Evolutionary conservation across 768 basidiomycete genomes (phyloP), one percentile per base, ranked within the genome.

Genomic region (Pholiota microspora): DNA sequence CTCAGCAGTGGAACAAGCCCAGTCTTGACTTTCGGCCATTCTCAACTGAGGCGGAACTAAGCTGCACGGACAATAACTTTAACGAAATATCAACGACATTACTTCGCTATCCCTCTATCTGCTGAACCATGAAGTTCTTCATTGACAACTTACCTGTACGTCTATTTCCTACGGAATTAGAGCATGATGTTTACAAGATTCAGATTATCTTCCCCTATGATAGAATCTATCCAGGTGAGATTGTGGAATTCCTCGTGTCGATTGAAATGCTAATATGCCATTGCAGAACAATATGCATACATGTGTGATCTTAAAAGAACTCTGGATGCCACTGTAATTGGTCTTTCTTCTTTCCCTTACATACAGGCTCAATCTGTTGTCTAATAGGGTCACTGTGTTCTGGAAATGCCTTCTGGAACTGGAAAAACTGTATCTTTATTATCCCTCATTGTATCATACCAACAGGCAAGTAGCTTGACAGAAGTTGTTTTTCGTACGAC

Each of bases 361-460:
- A 35, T 45, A 38, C 18, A 24, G 3, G 18, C 36, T 23, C 48
- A 25, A 40, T 35, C 45, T 34, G 44, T 55, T 24, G 27, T 16
- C 51, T 36, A 62, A 32, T 65, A 98, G 94, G 97, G 97, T 47
- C 97, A 99, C 62, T 98, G 97, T 69, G 93, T 98, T n/a, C 81
- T 99, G 32, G 97, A 99, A 76, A 99, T 99, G 97, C 97, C 97
- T 58, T 98, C 97, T 9, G 97, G 97, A 13, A 99, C 97, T 18
- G 97, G 97, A 21, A 99, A 99, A 77, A 99, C 97, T 0, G 97
- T 99, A 23, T 98, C 94, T 9, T 77, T 99, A 7, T 77, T 99
- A 15, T 94, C 92, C 2, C 73, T 99, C 53, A 99, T 99, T 72
- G 89, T 99, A 32, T 97, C 96, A 12, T 99, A 98, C 67, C 96